Conservation (phyloP, 2,329 filamentous ascomycete genomes). For the Cephalotrichum gorgonifer region DNA sequence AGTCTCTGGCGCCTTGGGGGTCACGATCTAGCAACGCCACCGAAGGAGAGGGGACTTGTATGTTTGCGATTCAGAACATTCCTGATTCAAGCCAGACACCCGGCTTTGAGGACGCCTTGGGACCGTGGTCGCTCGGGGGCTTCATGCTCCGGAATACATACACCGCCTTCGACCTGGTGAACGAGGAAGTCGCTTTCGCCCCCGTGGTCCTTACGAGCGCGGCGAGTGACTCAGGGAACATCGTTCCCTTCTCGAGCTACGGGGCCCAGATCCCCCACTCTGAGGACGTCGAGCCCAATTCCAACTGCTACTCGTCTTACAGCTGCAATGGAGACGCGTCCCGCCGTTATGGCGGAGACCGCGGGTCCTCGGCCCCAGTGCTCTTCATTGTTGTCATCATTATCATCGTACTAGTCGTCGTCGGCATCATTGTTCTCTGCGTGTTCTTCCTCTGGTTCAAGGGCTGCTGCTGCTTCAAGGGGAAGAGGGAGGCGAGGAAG, state of each 20-base stretch:
- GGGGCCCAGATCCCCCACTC: slow-evolving; percentile 1
- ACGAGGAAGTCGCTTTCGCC: slow-evolving; percentile 61
- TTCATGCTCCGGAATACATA: slow-evolving; percentile 56
- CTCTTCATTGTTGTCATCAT: background rate
- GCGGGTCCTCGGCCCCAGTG: background rate
- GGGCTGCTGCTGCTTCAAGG: slow-evolving; percentile 1
- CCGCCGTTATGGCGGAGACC: background rate
- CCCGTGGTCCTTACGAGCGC: slow-evolving; percentile 53
- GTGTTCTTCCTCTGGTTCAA: background rate
- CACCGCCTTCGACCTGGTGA: slow-evolving; percentile 63
- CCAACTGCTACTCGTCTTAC: background rate
- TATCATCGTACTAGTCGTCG: background rate
- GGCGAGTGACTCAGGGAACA: slow-evolving; percentile 15
- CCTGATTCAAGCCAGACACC: slow-evolving; percentile 17
- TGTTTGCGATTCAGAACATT: slow-evolving; percentile 48
- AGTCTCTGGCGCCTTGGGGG: slow-evolving; percentile 22
- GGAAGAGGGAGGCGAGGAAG: background rate
- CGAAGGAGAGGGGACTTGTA: slow-evolving; percentile 34
- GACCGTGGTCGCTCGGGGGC: slow-evolving; percentile 39
- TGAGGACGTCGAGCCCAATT: background rate
- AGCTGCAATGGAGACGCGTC: background rate
- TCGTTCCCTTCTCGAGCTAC: slow-evolving; percentile 1
- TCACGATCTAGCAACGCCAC: slow-evolving; percentile 25
- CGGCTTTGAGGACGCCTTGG: background rate
- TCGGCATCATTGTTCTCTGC: background rate